phyloP scores from a whole-genome alignment of 192 early-diverging fungal genomes.

The Coemansia sp. region DNA sequence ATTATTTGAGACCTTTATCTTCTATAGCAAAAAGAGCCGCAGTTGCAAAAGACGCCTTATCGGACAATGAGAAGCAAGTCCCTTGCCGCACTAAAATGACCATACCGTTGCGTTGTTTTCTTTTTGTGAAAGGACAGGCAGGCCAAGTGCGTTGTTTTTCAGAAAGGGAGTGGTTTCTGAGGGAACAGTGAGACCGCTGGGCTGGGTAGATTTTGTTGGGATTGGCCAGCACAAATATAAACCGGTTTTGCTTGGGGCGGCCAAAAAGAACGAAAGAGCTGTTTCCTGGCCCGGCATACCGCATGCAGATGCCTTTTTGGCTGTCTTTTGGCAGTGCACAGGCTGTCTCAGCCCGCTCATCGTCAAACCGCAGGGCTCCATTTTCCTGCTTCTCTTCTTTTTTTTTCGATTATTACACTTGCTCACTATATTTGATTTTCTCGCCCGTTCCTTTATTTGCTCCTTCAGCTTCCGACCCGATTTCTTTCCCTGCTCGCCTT shows the following conservation, averaged over 20 bases:
- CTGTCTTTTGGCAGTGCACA: background rate
- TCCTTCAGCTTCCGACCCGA: background rate
- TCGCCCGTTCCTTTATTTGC: background rate
- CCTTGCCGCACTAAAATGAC: background rate
- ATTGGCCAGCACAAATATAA: constrained; percentile 4
- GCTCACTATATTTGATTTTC: constrained; percentile 3
- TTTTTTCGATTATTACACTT: constrained; percentile 6
- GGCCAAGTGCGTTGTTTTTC: background rate
- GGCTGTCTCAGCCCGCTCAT: background rate
- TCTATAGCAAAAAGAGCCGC: background rate
- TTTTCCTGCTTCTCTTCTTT: constrained; percentile 13
- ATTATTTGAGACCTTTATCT: background rate
- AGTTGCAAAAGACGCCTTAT: background rate
- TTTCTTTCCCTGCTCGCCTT: constrained; percentile 1
- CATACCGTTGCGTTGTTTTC: background rate
- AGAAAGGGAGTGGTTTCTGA: background rate
- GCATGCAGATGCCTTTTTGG: constrained; percentile 6
- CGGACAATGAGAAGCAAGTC: background rate
- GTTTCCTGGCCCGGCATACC: constrained; percentile 3
- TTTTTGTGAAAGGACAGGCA: background rate
- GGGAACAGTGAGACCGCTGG: background rate
- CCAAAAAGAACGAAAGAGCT: constrained; percentile 2
- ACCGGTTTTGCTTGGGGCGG: constrained; percentile 1
- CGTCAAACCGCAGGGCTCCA: background rate
- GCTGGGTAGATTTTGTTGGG: background rate